Conservation (phyloP, 345 rosid species). For the Anacardium occidentale region DNA sequence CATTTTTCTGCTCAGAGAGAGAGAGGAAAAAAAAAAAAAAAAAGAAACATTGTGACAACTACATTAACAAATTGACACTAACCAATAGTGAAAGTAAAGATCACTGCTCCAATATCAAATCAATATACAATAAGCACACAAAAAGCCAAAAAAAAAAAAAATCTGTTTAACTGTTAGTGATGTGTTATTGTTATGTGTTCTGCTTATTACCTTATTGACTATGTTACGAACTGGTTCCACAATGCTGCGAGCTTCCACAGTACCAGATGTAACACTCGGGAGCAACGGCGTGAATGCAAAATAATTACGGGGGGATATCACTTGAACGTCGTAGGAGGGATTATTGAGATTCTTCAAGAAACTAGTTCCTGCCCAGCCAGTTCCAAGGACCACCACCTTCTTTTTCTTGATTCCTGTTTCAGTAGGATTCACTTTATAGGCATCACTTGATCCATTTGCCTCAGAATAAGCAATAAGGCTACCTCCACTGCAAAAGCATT, state of each 20-base stretch:
- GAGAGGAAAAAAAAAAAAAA: background rate
- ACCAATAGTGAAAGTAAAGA: background rate
- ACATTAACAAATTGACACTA: constrained; percentile 2
- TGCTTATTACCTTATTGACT: constrained; percentile 59
- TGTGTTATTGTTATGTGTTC: background rate
- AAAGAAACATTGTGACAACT: background rate
- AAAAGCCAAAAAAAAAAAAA: background rate
- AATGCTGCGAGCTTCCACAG: constrained; percentile 94
- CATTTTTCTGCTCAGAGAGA: constrained; percentile 42
- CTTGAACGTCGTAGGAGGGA: constrained; percentile 75
- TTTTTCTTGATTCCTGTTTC: constrained; percentile 60
- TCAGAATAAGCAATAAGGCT: constrained; percentile 78
- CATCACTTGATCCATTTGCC: constrained; percentile 32
- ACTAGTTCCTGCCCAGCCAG: constrained; percentile 98
- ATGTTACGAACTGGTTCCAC: constrained; percentile 95
- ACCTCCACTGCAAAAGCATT: constrained; percentile 62
- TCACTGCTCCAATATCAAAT: background rate
- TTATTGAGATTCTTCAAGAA: constrained; percentile 71
- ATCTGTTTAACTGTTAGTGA: background rate
- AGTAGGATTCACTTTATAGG: constrained; percentile 31
- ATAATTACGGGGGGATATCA: constrained; percentile 94
- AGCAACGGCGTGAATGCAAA: constrained; percentile 98
- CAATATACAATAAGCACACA: background rate
- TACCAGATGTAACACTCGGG: constrained; percentile 94
- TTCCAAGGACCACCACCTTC: constrained; percentile 95